A percentile compares a stretch with the other conserved stretches of the same genome.
Evolutionary conservation across 169 alveolate species (phyloP).

Genomic region (Plasmodium falciparum): DNA sequence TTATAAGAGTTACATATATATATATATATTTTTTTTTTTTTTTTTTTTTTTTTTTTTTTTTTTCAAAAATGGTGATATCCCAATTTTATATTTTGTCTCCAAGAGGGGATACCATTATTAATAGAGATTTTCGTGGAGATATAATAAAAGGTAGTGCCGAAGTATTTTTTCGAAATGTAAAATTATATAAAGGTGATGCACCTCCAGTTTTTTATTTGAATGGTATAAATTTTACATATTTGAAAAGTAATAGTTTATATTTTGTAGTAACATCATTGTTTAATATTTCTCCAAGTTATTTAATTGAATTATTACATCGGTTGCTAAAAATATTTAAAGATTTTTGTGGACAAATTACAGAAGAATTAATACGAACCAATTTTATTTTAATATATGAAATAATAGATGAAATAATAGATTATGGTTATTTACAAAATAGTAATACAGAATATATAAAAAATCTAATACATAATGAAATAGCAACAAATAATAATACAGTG

Average conservation of each 20-base stretch:
- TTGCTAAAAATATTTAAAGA: slow-evolving; percentile 92
- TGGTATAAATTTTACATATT: slow-evolving; percentile 91
- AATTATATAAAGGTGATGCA: slow-evolving; percentile 88
- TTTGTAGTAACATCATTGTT: slow-evolving; percentile 94
- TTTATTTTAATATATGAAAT: slow-evolving; percentile 97
- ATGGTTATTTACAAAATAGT: slow-evolving; percentile 96
- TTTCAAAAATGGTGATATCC: slow-evolving; percentile 85
- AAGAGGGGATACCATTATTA: slow-evolving; percentile 96
- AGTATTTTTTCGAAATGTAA: slow-evolving; percentile 93
- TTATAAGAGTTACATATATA: no score
- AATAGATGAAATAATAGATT: slow-evolving; percentile 96
- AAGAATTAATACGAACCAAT: slow-evolving; percentile 96
- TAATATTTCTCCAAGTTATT: slow-evolving; percentile 94
- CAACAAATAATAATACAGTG: background rate
- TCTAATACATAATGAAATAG: slow-evolving; percentile 79
- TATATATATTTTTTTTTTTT: no score
- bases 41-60: no score
- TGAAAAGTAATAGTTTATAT: slow-evolving; percentile 89
- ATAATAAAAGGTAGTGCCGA: slow-evolving; percentile 91
- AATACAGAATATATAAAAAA: slow-evolving; percentile 94
- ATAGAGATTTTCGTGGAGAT: slow-evolving; percentile 94
- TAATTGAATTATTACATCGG: slow-evolving; percentile 91
- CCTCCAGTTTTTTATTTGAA: slow-evolving; percentile 87
- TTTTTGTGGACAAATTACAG: slow-evolving; percentile 98
- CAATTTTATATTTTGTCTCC: slow-evolving; percentile 94